These are phyloP conservation scores for Clitopilus passeckerianus DNA, from an alignment of 768 basidiomycete genomes.

Conservation along the genomic window DNA sequence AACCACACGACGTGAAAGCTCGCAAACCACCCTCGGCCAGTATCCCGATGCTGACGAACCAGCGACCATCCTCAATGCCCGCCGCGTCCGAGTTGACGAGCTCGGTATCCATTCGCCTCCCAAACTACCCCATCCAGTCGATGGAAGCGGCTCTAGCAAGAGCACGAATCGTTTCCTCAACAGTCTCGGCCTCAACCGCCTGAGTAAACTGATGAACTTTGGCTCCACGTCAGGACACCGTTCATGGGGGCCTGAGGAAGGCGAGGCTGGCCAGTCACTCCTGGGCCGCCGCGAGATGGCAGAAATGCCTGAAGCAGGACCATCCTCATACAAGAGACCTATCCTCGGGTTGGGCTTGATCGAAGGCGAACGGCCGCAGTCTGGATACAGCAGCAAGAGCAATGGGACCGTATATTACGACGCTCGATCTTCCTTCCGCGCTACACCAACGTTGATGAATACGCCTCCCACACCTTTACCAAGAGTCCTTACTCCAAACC, in stretches of 20 bases:
- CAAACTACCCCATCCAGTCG: constrained; percentile 9
- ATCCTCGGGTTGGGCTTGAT: constrained; percentile 28
- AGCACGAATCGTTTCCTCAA: constrained; percentile 21
- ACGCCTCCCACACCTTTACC: constrained; percentile 33
- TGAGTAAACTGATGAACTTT: constrained; percentile 55
- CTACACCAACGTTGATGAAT: constrained; percentile 24
- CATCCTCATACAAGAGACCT: constrained; percentile 11
- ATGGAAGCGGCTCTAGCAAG: constrained; percentile 8
- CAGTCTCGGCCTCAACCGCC: constrained; percentile 42
- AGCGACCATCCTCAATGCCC: constrained; percentile 48
- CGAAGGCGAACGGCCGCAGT: constrained; percentile 49
- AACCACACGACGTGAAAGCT: constrained; percentile 10
- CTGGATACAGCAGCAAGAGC: constrained; percentile 51
- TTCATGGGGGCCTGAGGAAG: constrained; percentile 34
- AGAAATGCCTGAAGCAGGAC: constrained; percentile 9
- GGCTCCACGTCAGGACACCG: constrained; percentile 15
- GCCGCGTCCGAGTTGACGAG: constrained; percentile 38
- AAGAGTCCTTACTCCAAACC: constrained; percentile 39
- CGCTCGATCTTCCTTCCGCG: constrained; percentile 47
- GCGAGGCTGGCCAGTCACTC: constrained; percentile 38
- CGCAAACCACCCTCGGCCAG: constrained; percentile 27
- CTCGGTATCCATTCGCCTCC: constrained; percentile 25
- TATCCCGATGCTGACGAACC: constrained; percentile 33
- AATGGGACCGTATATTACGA: constrained; percentile 59
- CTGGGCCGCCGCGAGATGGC: constrained; percentile 21